Evolutionary conservation across 2,329 filamentous ascomycete genomes (phyloP).

Genomic region (Peltaster fructicola): DNA sequence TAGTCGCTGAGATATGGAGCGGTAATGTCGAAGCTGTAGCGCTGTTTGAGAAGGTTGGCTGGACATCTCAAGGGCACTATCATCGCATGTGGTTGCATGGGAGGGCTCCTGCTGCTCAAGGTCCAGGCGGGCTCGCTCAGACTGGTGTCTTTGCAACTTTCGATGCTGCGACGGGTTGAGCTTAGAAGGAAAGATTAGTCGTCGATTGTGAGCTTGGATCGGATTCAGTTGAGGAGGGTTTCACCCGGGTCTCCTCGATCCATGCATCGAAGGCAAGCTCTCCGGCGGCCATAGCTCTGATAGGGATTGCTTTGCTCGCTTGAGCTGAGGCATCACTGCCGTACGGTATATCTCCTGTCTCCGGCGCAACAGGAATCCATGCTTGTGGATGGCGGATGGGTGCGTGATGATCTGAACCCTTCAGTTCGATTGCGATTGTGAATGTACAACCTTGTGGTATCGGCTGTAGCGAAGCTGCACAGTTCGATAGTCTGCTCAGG

Average conservation of each 20-base stretch:
- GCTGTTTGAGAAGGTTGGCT: conserved; percentile 20
- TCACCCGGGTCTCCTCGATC: conserved; percentile 39
- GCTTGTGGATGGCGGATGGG: conserved; percentile 34
- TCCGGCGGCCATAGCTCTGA: conserved; percentile 46
- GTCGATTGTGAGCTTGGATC: too few relatives aligned
- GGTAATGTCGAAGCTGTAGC: conserved; percentile 14
- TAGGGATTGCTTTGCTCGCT: conserved; percentile 30
- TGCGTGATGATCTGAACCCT: conserved; percentile 34
- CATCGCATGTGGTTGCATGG: conserved; percentile 23
- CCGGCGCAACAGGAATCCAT: conserved; percentile 43
- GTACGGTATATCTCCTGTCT: conserved; percentile 1
- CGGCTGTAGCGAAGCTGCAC: conserved; percentile 37
- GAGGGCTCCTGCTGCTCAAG: conserved; percentile 16
- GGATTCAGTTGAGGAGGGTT: too few relatives aligned
- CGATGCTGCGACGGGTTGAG: conserved; percentile 16
- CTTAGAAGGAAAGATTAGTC: too few relatives aligned
- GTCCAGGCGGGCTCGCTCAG: conserved; percentile 14
- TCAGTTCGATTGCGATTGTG: conserved; percentile 57
- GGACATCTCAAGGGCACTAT: conserved; percentile 16
- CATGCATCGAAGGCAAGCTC: conserved; percentile 51
- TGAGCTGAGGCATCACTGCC: not conserved
- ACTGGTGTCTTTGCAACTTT: conserved; percentile 20
- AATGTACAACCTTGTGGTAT: conserved; percentile 53
- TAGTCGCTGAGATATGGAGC: conserved; percentile 20
- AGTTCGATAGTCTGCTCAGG: conserved; percentile 43